Percentiles rank a stretch among this genome's conserved stretches.
Conservation (phyloP, 495 filamentous ascomycete genomes). For the Aspergillus funiculosus region DNA sequence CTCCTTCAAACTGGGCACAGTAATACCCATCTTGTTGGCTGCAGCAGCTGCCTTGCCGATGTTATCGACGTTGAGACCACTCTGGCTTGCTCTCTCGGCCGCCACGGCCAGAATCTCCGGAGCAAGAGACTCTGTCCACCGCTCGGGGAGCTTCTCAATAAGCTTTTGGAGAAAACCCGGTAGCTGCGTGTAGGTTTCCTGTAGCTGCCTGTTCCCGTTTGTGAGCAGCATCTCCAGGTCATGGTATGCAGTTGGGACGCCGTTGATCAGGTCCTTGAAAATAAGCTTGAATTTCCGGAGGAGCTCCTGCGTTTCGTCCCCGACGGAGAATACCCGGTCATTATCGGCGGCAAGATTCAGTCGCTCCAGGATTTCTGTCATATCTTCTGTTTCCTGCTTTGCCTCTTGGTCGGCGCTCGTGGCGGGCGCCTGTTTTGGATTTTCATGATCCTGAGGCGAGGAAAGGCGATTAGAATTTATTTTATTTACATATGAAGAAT, state of each 20-base stretch:
- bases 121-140: constrained; percentile 64
- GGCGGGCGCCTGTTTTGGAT: constrained; percentile 1
- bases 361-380: constrained; percentile 68
- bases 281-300: constrained; percentile 79
- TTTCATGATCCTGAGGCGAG: not conserved
- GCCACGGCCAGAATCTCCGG: constrained; percentile 77
- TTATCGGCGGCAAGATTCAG: constrained; percentile 73
- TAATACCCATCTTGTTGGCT: constrained; percentile 46
- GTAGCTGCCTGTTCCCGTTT: constrained; percentile 67
- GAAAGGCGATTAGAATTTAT: constrained; percentile 1
- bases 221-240: constrained; percentile 80
- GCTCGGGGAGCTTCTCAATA: constrained; percentile 76
- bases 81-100: constrained; percentile 60
- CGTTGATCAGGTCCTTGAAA: constrained; percentile 85
- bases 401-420: constrained; percentile 30
- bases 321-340: constrained; percentile 76
- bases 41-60: constrained; percentile 44
- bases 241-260: constrained; percentile 85
- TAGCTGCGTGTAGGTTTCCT: constrained; percentile 70
- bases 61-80: constrained; percentile 55
- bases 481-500: not conserved
- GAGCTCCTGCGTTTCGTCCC: constrained; percentile 71
- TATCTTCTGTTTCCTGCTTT: constrained; percentile 63
- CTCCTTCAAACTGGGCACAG: constrained; percentile 62
- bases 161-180: constrained; percentile 79